Evolutionary conservation across 192 early-diverging fungal species (phyloP).

Genomic region (Funneliformis geosporum): DNA sequence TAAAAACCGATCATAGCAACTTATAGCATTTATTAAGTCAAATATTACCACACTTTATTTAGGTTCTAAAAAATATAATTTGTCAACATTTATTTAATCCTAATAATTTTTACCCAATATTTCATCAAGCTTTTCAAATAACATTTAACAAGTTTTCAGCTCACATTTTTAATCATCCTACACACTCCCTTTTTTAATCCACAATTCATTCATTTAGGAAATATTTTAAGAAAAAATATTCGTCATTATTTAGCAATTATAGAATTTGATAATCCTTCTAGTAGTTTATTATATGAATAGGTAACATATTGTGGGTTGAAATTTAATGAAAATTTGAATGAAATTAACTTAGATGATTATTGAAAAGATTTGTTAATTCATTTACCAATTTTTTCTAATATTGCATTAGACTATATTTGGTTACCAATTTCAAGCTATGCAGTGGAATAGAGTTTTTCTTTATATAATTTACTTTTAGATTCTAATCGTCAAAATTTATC

Average conservation of each 20-base stretch:
- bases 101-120: slow-evolving; percentile 1
- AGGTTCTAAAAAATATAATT: slow-evolving; percentile 1
- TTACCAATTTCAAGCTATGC: background rate
- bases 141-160: background rate
- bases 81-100: background rate
- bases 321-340: background rate
- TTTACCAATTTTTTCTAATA: no score
- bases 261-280: background rate
- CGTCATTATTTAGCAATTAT: background rate
- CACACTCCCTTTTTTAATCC: background rate
- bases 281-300: background rate
- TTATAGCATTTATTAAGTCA: background rate
- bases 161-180: slow-evolving; percentile 2
- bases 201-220: background rate
- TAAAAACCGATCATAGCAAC: background rate
- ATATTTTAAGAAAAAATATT: background rate
- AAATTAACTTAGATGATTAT: background rate
- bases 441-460: no score
- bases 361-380: background rate
- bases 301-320: background rate
- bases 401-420: no score
- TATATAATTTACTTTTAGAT: no score
- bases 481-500: no score
- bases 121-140: background rate
- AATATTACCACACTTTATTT: slow-evolving; percentile 1